Base-by-base conservation (phyloP, 1,284 basidiomycete species). In the Cutaneotrichosporon mucoides region DNA sequence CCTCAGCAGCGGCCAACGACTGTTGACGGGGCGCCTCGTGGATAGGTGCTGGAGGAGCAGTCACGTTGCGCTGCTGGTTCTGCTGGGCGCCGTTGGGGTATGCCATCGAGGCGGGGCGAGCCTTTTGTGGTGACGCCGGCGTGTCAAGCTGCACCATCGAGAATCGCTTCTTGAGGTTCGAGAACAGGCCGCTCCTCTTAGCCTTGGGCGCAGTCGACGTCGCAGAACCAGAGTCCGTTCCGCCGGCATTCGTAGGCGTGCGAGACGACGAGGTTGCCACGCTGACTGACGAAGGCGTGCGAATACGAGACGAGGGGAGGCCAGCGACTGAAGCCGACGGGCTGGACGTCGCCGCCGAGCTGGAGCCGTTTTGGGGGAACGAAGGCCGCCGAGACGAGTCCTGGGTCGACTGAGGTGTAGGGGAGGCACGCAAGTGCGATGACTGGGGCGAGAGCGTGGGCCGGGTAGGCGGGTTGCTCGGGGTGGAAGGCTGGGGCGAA, bases 101-200 rank as follows among this genome's bases (percentile, higher is more conserved):
- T 5, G 53, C 53, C 35, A 37, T 33, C 33, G 57, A 38, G 34
- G 48, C 47, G 11, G 41, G 56, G n/a, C 61, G 57, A 13, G 40
- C 47, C 45, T 48, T 55, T 45, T 16, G 36, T 38, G 35, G 41
- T 1, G 49, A 6, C 4, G 55, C 40, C 0, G 44, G 7, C n/a
- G 47, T 11, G 53, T 60, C 53, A 13, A 57, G 50, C 16, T 43
- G 42, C 7, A 56, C 54, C 40, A 63, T 53, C 12, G 62, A 63
- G 56, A 63, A 63, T 34, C 62, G 62, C 58, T 60, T 60, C 53
- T 60, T 63, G n/a, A 63, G 46, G 40, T 50, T 55, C 4, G 49
- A 42, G 45, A 63, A 56, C 42, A 63, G 48, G 3, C 61, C 59
- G 37, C 55, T 52, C 49, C 40, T 55, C 57, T 63, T 57, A n/a